A percentile compares a stretch with the other conserved stretches of the same genome.
These are phyloP conservation scores for Heteromeles arbutifolia DNA, from an alignment of 306 rosid species.

Conservation along the genomic window DNA sequence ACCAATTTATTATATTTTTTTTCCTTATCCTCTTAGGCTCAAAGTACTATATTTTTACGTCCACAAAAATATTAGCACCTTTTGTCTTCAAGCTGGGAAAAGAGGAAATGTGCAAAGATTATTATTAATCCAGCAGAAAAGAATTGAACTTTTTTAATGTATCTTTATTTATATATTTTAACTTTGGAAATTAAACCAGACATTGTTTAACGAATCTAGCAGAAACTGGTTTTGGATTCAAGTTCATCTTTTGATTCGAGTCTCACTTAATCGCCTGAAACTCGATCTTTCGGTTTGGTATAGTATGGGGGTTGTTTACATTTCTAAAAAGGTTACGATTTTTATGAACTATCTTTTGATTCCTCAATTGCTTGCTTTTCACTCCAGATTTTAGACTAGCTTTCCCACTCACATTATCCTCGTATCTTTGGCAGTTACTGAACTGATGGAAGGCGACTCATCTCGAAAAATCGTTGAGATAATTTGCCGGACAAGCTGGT, in stretches of 20 bases:
- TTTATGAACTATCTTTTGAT: not conserved
- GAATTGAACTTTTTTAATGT: no score
- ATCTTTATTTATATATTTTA: not conserved
- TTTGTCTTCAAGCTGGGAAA: not conserved
- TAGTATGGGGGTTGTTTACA: not conserved
- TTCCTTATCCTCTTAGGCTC: conserved; percentile 17
- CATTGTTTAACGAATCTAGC: conserved; percentile 15
- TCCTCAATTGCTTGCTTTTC: not conserved
- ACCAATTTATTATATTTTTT: not conserved
- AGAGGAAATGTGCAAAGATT: not conserved
- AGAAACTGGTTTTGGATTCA: not conserved
- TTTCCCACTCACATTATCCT: not conserved
- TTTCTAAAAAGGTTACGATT: not conserved
- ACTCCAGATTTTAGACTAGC: not conserved
- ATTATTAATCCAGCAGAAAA: no score
- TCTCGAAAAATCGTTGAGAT: conserved; percentile 89
- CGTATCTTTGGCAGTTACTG: conserved; percentile 55
- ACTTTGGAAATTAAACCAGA: not conserved
- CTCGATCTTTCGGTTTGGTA: not conserved
- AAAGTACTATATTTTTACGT: conserved; percentile 17
- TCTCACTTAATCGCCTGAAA: no score
- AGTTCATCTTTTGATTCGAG: not conserved
- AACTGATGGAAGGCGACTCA: conserved; percentile 88
- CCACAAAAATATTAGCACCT: conserved; percentile 17
- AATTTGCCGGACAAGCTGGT: conserved; percentile 80